Evolutionary conservation across 2,329 filamentous ascomycete genomes (phyloP).

Genomic region (Penicillium italicum): DNA sequence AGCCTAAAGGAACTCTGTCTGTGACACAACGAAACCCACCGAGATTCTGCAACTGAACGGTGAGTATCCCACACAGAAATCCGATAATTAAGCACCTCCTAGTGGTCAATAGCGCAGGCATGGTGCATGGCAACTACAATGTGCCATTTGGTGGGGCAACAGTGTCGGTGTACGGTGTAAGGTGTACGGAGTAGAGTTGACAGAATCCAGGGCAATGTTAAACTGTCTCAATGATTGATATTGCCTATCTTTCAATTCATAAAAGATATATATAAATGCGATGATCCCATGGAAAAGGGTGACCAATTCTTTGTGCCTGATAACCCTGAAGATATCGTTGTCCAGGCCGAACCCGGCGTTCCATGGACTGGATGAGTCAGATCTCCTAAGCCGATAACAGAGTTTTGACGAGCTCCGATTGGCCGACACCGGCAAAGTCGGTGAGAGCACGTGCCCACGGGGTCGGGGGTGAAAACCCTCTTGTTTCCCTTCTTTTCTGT

Average conservation of each 20-base stretch:
- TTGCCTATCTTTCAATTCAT: not conserved
- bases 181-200: not conserved
- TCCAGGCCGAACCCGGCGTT: not conserved
- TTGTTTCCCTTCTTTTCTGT: constrained; percentile 10
- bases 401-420: constrained; percentile 24
- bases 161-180: not conserved
- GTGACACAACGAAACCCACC: constrained; percentile 1
- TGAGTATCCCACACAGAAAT: not conserved
- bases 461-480: constrained; percentile 21
- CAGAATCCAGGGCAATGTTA: not conserved
- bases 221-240: not conserved
- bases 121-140: not conserved
- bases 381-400: constrained; percentile 17
- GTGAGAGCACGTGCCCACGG: constrained; percentile 30
- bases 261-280: not conserved
- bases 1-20: not conserved
- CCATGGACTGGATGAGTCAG: not conserved
- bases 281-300: constrained; percentile 1
- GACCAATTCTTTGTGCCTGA: not conserved
- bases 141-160: not conserved
- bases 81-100: not conserved
- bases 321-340: not conserved
- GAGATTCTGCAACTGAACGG: not conserved
- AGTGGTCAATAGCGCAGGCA: constrained; percentile 2
- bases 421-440: constrained; percentile 22